phyloP scores from a whole-genome alignment of 768 basidiomycete genomes.

The Boletus tylopilopsis region DNA sequence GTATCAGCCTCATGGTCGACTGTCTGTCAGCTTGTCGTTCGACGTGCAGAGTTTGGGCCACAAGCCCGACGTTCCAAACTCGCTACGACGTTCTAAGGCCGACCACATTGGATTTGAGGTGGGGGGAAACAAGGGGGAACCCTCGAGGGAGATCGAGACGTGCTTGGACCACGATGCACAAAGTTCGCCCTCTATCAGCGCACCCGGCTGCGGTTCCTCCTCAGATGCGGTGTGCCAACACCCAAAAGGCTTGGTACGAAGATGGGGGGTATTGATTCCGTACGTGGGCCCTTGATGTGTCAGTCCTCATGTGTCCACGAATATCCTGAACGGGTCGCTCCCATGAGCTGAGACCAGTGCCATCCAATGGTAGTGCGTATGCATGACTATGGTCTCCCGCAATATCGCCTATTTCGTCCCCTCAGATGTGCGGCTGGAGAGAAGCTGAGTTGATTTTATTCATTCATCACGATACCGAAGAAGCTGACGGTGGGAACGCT shows the following conservation, averaged over 20 bases:
- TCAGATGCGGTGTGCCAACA: background rate
- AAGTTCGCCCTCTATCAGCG: conserved; percentile 15
- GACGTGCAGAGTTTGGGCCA: background rate
- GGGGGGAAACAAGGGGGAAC: no score
- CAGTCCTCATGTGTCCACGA: conserved; percentile 13
- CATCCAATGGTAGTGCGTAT: background rate
- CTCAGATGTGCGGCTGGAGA: conserved; percentile 8
- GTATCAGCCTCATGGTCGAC: background rate
- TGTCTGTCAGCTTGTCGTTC: background rate
- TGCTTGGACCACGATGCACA: conserved; percentile 1
- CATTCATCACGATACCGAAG: conserved; percentile 11
- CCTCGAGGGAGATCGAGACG: background rate
- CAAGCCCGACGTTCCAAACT: background rate
- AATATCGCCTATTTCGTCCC: conserved; percentile 20
- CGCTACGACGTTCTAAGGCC: conserved; percentile 1
- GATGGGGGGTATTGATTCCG: conserved; percentile 9
- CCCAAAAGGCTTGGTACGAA: background rate
- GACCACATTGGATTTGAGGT: background rate
- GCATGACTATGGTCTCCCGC: conserved; percentile 9
- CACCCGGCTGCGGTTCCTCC: background rate
- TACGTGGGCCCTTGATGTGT: conserved; percentile 16
- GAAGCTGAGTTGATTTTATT: conserved; percentile 7
- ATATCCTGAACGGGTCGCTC: conserved; percentile 10
- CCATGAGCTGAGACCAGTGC: conserved; percentile 1
- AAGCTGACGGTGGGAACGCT: conserved; percentile 7